Evolutionary conservation across 1,284 basidiomycete species (phyloP).

Genomic region (Papiliotrema laurentii): DNA sequence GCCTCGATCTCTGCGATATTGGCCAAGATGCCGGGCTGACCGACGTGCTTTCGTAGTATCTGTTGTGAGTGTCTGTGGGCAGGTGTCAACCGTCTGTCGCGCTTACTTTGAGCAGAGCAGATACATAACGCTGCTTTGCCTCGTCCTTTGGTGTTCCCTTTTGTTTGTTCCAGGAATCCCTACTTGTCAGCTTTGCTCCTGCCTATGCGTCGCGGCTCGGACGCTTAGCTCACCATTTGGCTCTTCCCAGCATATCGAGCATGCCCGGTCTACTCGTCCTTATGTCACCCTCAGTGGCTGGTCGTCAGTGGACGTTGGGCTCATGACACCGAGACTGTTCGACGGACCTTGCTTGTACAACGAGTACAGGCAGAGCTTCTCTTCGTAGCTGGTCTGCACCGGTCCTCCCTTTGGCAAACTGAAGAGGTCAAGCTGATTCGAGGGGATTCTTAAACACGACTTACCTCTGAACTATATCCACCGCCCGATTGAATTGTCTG

Average conservation of each 20-base stretch:
- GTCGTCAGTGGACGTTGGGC: neutral
- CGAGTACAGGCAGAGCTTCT: slow-evolving; percentile 93
- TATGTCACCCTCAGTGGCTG: slow-evolving; percentile 45
- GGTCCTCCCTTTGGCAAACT: slow-evolving; percentile 86
- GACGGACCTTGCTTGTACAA: slow-evolving; percentile 81
- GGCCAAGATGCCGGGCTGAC: slow-evolving; percentile 69
- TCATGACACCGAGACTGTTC: neutral
- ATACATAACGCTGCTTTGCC: slow-evolving; percentile 86
- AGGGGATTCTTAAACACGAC: neutral
- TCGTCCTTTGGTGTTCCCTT: slow-evolving; percentile 71
- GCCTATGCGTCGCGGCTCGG: neutral
- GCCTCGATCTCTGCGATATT: slow-evolving; percentile 79
- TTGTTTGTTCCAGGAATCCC: slow-evolving; percentile 94
- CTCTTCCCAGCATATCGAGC: slow-evolving; percentile 76
- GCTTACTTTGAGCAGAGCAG: slow-evolving; percentile 73
- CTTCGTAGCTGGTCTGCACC: slow-evolving; percentile 94
- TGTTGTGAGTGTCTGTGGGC: too few relatives aligned
- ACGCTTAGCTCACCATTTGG: slow-evolving; percentile 68
- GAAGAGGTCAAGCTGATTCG: too few relatives aligned
- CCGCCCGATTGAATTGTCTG: slow-evolving; percentile 83
- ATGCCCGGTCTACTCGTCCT: slow-evolving; percentile 35
- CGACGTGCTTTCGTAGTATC: slow-evolving; percentile 77
- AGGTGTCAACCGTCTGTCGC: too few relatives aligned
- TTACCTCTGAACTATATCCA: slow-evolving; percentile 77
- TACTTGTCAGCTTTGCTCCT: slow-evolving; percentile 47